phyloP scores from a whole-genome alignment of 2,329 filamentous ascomycete species.

The Penicillium sp. region DNA sequence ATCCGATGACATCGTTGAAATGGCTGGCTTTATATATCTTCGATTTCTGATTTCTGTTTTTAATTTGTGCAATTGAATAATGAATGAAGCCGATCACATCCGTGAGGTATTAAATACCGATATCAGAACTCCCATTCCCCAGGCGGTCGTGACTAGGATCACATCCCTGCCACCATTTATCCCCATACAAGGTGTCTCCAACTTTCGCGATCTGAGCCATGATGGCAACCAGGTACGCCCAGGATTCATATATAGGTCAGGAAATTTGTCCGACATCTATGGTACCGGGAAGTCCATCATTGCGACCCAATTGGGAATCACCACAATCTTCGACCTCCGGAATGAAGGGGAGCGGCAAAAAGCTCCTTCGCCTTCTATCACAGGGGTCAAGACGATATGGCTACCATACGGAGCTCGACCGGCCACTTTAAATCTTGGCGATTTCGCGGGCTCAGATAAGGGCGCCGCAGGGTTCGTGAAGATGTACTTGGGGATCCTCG shows the following conservation, averaged over 20 bases:
- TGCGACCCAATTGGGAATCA: slow-evolving; percentile 54
- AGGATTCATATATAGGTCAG: slow-evolving; percentile 63
- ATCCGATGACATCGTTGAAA: slow-evolving; percentile 4
- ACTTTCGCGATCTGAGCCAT: slow-evolving; percentile 28
- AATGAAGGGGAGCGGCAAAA: slow-evolving; percentile 48
- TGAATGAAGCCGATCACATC: slow-evolving; percentile 21
- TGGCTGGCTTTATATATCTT: background rate
- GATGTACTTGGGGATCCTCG: slow-evolving; percentile 66
- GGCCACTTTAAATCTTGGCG: slow-evolving; percentile 16
- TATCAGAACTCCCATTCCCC: slow-evolving; percentile 23
- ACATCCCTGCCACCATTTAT: slow-evolving; percentile 27
- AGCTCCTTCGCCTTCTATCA: slow-evolving; percentile 50
- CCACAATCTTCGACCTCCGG: slow-evolving; percentile 66
- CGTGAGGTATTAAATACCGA: slow-evolving; percentile 23
- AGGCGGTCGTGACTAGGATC: slow-evolving; percentile 19
- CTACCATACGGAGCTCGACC: slow-evolving; percentile 51
- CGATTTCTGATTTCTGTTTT: background rate
- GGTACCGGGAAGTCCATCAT: slow-evolving; percentile 54
- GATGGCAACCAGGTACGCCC: slow-evolving; percentile 42
- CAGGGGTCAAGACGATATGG: slow-evolving; percentile 55
- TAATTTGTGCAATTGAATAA: background rate
- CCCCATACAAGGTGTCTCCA: slow-evolving; percentile 26
- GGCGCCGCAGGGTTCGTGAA: slow-evolving; percentile 64
- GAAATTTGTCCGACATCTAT: slow-evolving; percentile 60
- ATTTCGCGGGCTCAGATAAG: slow-evolving; percentile 48